Conservation (phyloP, 139 green algal genomes). For the Picochlorum sp. region DNA sequence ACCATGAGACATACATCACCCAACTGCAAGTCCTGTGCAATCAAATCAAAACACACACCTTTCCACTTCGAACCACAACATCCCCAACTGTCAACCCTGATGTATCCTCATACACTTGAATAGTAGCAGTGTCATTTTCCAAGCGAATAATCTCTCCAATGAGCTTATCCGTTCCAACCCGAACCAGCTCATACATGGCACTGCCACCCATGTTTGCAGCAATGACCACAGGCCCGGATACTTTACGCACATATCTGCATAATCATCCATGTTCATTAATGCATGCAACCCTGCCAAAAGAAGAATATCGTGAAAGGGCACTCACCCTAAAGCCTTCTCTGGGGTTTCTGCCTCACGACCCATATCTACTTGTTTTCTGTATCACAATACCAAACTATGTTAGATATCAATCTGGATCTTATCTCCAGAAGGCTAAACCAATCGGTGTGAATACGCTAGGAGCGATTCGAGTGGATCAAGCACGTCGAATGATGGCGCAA, state of each 20-base stretch:
- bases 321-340: slow-evolving; percentile 1
- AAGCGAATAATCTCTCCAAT: slow-evolving; percentile 99
- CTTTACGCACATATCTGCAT: slow-evolving; percentile 69
- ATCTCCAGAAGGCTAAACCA: no score
- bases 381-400: no score
- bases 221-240: slow-evolving; percentile 96
- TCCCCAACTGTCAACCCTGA: slow-evolving; percentile 92
- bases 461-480: no score
- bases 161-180: slow-evolving; percentile 85
- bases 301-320: no score
- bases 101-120: slow-evolving; percentile 98
- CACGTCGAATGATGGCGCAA: no score
- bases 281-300: not conserved
- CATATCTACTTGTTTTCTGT: not conserved
- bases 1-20: not conserved
- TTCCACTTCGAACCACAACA: slow-evolving; percentile 75
- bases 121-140: slow-evolving; percentile 93
- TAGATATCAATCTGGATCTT: no score
- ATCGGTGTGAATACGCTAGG: no score
- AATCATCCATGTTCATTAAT: not conserved
- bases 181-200: slow-evolving; percentile 99
- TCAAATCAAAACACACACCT: slow-evolving; percentile 42
- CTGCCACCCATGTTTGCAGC: slow-evolving; percentile 87
- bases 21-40: not conserved
- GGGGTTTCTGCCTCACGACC: slow-evolving; percentile 1